Percentiles rank a stretch among this genome's conserved stretches.
These are phyloP conservation scores for Mycena olivaceomarginata DNA, from an alignment of 768 basidiomycete species.

Conservation along the genomic window DNA sequence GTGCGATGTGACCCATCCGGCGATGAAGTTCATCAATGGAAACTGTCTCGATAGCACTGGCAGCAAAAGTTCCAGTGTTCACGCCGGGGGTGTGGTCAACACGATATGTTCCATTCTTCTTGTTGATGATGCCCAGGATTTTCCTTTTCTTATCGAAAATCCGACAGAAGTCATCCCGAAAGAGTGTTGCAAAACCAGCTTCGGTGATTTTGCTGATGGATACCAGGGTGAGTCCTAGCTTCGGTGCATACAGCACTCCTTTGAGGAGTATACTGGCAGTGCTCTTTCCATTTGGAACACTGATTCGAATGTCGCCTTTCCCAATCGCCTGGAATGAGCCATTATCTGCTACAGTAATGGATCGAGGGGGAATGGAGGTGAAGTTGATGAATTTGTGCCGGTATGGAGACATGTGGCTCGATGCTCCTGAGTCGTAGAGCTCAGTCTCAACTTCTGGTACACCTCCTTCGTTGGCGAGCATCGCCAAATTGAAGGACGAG, in stretches of 20 bases:
- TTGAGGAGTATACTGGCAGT: slow-evolving; percentile 50
- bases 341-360: slow-evolving; percentile 57
- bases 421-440: slow-evolving; percentile 60
- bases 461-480: slow-evolving; percentile 29
- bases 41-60: no score
- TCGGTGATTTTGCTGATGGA: slow-evolving; percentile 38
- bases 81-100: not conserved
- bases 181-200: slow-evolving; percentile 48
- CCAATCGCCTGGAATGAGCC: slow-evolving; percentile 45
- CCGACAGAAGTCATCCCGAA: slow-evolving; percentile 48
- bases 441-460: slow-evolving; percentile 45
- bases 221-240: no score
- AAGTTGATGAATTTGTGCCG: slow-evolving; percentile 54
- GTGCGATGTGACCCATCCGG: no score
- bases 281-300: slow-evolving; percentile 48
- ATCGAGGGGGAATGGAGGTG: slow-evolving; percentile 45
- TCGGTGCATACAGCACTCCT: slow-evolving; percentile 55
- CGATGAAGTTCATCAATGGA: no score
- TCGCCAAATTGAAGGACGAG: slow-evolving; percentile 7
- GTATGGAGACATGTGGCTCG: slow-evolving; percentile 58
- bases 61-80: not conserved
- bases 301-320: slow-evolving; percentile 50
- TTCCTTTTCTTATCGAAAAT: slow-evolving; percentile 44
- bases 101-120: not conserved
- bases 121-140: slow-evolving; percentile 28